These are phyloP conservation scores for Aureobasidium sp. DNA, from an alignment of 2,329 filamentous ascomycete genomes.

Conservation along the genomic window DNA sequence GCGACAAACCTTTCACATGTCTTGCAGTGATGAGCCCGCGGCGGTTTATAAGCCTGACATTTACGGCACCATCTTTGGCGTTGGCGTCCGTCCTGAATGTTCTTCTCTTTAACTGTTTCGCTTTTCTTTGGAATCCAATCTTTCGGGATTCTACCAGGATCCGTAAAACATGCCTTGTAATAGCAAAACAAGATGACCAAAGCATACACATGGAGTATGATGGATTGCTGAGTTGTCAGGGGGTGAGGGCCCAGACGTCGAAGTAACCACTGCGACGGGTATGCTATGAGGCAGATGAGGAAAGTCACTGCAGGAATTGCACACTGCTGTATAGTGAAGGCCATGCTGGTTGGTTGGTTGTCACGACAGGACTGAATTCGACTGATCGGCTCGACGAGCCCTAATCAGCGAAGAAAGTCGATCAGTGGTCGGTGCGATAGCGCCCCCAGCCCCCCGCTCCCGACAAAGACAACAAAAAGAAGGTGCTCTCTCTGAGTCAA, in stretches of 20 bases:
- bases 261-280: conserved; percentile 65
- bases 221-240: conserved; percentile 47
- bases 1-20: conserved; percentile 52
- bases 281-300: conserved; percentile 62
- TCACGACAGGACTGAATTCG: not conserved
- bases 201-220: conserved; percentile 59
- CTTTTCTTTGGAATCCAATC: conserved; percentile 27
- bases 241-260: conserved; percentile 49
- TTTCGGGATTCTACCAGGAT: conserved; percentile 47
- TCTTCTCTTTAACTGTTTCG: not conserved
- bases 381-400: not conserved
- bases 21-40: conserved; percentile 73
- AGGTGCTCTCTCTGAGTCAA: not conserved
- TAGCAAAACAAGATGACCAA: conserved; percentile 61
- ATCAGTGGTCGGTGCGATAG: not conserved
- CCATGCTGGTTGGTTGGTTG: not conserved
- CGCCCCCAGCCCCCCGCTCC: not conserved
- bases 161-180: conserved; percentile 51
- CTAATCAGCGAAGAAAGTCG: not conserved
- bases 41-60: conserved; percentile 65
- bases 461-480: not conserved
- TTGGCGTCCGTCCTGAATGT: conserved; percentile 13
- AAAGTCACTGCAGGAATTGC: conserved; percentile 61
- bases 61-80: conserved; percentile 62
- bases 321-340: conserved; percentile 30